Percentiles rank a stretch among this genome's conserved stretches.
Conservation (phyloP, 2,329 filamentous ascomycete species). For the Penicillium capsulatum region DNA sequence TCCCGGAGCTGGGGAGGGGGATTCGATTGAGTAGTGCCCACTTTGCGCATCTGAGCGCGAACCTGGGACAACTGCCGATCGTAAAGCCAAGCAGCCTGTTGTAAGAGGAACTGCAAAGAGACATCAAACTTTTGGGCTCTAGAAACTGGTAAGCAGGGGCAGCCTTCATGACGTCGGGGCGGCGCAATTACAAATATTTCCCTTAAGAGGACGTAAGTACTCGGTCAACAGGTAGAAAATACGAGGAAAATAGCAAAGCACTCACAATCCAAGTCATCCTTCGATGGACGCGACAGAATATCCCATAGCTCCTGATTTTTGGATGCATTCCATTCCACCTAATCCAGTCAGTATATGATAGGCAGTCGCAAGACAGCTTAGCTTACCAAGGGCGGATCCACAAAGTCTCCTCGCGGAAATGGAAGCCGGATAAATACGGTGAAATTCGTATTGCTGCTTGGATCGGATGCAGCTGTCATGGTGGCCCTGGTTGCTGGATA, state of each 20-base stretch:
- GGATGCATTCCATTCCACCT: constrained; percentile 82
- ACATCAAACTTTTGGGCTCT: constrained; percentile 77
- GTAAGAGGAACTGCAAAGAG: constrained; percentile 79
- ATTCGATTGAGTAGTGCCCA: constrained; percentile 38
- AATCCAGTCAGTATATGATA: constrained; percentile 19
- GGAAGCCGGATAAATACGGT: constrained; percentile 88
- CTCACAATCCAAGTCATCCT: constrained; percentile 79
- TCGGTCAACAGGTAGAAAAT: too few relatives aligned
- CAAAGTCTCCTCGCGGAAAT: constrained; percentile 78
- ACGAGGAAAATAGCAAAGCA: neutral
- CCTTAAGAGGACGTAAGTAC: constrained; percentile 51
- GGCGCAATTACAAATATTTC: constrained; percentile 61
- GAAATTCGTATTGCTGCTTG: constrained; percentile 32
- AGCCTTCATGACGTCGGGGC: neutral
- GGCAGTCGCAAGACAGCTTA: neutral
- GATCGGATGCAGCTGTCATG: constrained; percentile 11
- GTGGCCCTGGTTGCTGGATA: constrained; percentile 1
- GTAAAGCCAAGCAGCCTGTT: constrained; percentile 91
- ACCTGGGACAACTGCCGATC: constrained; percentile 88
- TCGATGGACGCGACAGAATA: constrained; percentile 74
- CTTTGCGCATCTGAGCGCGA: constrained; percentile 78
- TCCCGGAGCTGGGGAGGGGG: constrained; percentile 41
- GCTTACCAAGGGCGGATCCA: constrained; percentile 79
- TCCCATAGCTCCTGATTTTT: constrained; percentile 92
- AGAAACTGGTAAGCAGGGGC: constrained; percentile 9